A percentile compares a stretch with the other conserved stretches of the same genome.
These are phyloP conservation scores for Sanghuangporus sanghuang DNA, from an alignment of 1,284 basidiomycete species.

Conservation along the genomic window DNA sequence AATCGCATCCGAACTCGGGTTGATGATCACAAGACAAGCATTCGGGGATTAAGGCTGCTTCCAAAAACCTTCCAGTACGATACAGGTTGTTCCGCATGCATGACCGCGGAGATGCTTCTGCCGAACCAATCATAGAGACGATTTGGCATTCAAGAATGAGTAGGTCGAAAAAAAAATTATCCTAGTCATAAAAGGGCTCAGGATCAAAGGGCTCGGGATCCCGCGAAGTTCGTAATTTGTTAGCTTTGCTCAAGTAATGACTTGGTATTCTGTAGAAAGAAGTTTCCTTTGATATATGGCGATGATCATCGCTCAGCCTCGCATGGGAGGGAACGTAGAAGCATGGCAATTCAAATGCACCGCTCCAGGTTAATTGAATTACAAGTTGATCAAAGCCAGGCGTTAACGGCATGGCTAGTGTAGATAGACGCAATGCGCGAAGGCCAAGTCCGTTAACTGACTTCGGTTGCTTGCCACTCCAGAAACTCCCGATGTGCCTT, in stretches of 20 bases:
- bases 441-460: not conserved
- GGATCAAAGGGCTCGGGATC: not conserved
- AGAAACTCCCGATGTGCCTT: constrained; percentile 77
- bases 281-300: not conserved
- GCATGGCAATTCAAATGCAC: constrained; percentile 6
- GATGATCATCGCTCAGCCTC: constrained; percentile 7
- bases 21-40: not conserved
- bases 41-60: not conserved
- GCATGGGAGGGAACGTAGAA: not conserved
- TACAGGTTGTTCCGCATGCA: not conserved
- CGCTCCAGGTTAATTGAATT: not conserved
- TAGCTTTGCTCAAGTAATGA: not conserved
- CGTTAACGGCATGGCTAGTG: not conserved
- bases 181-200: not conserved
- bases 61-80: not conserved
- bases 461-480: constrained; percentile 41
- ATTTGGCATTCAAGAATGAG: too few relatives aligned
- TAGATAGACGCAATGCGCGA: not conserved
- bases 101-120: constrained; percentile 12
- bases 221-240: not conserved
- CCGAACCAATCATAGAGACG: not conserved
- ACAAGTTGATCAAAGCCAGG: not conserved
- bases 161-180: not conserved
- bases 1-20: not conserved
- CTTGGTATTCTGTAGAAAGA: not conserved